phyloP scores from a whole-genome alignment of 768 basidiomycete species.

The Macrocybe gigantea region DNA sequence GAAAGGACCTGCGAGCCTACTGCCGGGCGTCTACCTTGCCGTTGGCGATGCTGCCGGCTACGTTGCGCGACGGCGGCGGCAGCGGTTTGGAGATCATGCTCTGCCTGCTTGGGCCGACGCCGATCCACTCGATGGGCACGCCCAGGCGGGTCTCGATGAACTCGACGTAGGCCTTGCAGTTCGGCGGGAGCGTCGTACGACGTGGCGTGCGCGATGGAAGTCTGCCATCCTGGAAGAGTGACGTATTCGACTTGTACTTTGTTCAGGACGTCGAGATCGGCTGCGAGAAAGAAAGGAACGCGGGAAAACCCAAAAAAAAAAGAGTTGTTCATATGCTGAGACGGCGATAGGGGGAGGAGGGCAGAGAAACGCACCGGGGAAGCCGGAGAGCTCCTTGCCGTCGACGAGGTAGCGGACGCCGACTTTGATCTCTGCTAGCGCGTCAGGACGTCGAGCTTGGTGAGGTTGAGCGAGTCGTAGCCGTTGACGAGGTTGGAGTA shows the following conservation, averaged over 20 bases:
- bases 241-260: constrained; percentile 82
- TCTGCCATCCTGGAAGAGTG: constrained; percentile 89
- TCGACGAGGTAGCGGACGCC: constrained; percentile 76
- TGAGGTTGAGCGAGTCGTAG: constrained; percentile 89
- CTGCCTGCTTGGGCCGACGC: constrained; percentile 83
- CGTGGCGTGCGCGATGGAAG: constrained; percentile 57
- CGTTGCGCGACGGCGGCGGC: background rate
- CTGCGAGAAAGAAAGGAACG: constrained; percentile 32
- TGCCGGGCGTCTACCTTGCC: too few species aligned
- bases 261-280: constrained; percentile 78
- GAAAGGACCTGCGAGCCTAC: too few species aligned
- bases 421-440: constrained; percentile 81
- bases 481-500: constrained; percentile 94
- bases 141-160: constrained; percentile 77
- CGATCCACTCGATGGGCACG: constrained; percentile 86
- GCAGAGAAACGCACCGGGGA: constrained; percentile 63
- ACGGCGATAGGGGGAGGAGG: too few species aligned
- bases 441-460: constrained; percentile 94
- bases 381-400: constrained; percentile 72
- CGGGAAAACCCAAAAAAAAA: too few species aligned
- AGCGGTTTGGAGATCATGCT: constrained; percentile 48
- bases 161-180: constrained; percentile 80
- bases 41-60: too few species aligned
- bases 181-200: constrained; percentile 76
- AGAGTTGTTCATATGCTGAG: too few species aligned